Base-by-base conservation (phyloP, 2,329 filamentous ascomycete species). In the Canariomyces notabilis region DNA sequence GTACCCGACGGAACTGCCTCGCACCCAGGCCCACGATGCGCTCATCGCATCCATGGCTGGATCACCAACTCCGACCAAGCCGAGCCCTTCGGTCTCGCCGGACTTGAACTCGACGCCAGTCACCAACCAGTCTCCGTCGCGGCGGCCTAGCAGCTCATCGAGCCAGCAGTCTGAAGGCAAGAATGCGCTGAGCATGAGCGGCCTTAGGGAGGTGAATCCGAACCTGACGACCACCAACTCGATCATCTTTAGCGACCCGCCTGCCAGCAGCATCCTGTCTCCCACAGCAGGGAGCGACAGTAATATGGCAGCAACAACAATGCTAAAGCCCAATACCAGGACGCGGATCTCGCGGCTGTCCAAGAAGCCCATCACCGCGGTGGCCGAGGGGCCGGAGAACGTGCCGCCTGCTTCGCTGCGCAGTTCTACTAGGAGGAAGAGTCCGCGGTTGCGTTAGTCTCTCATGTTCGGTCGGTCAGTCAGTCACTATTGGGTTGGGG, bases 1-100 rank as follows among this genome's bases (percentile, higher is more conserved):
- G n/a, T 95, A 88, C 60, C 87, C 89, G 0, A 85, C 79, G 1
- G 72, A 76, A 2, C 74, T 98, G 1, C 93, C 93, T 3, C 81
- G 83, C 20, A 97, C 93, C 0, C 67, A 68, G 20, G 54, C 72
- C 0, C 72, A 72, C 52, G 70, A 73, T 1, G 54, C 63, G 12
- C 64, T 78, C 15, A 62, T 76, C 29, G 67, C 69, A 14, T 66
- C 64, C 35, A 59, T 72, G 40, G 63, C 69, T 15, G 69, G 67
- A 16, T 49, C 47, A 20, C 50, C 57, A 34, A 64, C 61, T 23
- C 60, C 59, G 37, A 71, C 53, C 26, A 43, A 18, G 33, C 19
- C 31, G 11, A 47, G 59, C 59, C 16, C 45, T 42, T 20, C 52
- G 46, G 38, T 54, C 44, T 15, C 51, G 33, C 31, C 55, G 0